Evolutionary conservation across 257 asterid species (phyloP).

Genomic region (Prunella vulgaris): DNA sequence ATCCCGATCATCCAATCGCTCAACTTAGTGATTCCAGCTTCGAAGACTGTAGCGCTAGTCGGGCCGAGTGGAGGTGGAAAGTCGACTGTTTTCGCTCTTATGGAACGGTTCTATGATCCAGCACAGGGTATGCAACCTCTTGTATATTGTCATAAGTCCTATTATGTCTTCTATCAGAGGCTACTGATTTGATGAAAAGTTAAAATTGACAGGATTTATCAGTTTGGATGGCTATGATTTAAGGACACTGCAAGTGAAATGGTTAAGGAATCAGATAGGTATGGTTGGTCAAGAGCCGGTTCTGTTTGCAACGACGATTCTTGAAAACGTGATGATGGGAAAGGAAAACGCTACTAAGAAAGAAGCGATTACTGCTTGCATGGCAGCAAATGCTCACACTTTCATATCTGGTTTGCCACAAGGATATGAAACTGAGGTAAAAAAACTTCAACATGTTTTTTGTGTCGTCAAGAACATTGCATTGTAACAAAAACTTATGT

Average conservation of each 20-base stretch:
- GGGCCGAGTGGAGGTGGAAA: constrained; percentile 86
- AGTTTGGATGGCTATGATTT: constrained; percentile 69
- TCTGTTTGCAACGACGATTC: constrained; percentile 62
- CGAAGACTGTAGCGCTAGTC: constrained; percentile 66
- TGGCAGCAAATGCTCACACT: constrained; percentile 67
- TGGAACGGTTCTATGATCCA: constrained; percentile 81
- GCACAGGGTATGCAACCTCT: constrained; percentile 36
- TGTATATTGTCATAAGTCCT: neutral
- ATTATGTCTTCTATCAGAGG: neutral
- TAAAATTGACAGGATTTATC: constrained; percentile 44
- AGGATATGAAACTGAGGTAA: constrained; percentile 78
- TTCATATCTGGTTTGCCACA: constrained; percentile 61
- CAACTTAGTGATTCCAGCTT: constrained; percentile 50
- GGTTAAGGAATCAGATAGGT: constrained; percentile 85
- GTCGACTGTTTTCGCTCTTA: constrained; percentile 72
- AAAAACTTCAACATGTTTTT: neutral
- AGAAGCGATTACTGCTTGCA: constrained; percentile 60
- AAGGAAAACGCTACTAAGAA: constrained; percentile 68
- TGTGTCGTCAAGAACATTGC: too few species aligned
- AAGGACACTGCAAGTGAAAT: constrained; percentile 72
- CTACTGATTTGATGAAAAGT: neutral
- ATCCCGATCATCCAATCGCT: constrained; percentile 56
- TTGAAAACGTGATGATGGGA: constrained; percentile 78
- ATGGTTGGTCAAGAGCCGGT: constrained; percentile 94
- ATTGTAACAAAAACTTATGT: neutral